These are phyloP conservation scores for Tausonia pullulans DNA, from an alignment of 1,284 basidiomycete genomes.

Conservation along the genomic window DNA sequence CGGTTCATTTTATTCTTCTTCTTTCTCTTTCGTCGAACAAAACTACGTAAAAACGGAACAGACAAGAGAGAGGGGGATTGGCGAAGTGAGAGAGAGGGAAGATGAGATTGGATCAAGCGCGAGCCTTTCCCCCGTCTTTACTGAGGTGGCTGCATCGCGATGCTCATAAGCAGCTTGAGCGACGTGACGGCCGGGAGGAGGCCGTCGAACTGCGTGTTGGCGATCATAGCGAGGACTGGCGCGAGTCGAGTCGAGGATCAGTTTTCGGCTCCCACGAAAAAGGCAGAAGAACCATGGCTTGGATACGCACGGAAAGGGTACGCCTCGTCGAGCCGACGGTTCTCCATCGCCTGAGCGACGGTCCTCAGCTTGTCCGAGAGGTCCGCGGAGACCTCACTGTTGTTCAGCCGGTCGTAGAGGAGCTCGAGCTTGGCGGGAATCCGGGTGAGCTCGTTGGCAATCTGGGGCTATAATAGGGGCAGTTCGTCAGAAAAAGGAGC, in stretches of 20 bases:
- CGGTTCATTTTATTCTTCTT: no score
- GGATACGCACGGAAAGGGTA: conserved; percentile 11
- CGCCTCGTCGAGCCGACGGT: conserved; percentile 15
- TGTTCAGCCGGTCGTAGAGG: conserved; percentile 16
- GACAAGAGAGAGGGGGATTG: no score
- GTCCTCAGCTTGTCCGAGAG: conserved; percentile 9
- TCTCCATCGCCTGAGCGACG: conserved; percentile 16
- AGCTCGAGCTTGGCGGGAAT: conserved; percentile 16
- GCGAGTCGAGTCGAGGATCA: neutral
- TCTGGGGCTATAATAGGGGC: neutral
- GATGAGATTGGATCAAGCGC: no score
- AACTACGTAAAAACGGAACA: no score
- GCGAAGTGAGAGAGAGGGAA: no score
- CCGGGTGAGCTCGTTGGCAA: conserved; percentile 11
- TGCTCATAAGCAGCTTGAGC: conserved; percentile 15
- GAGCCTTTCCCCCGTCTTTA: neutral
- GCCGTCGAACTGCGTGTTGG: conserved; percentile 11
- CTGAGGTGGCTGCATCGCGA: conserved; percentile 12
- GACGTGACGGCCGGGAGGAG: conserved; percentile 14
- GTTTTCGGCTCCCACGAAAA: neutral
- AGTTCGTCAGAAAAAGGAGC: neutral
- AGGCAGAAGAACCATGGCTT: neutral
- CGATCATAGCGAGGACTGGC: conserved; percentile 12
- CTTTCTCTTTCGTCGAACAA: no score
- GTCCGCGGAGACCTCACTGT: conserved; percentile 14